phyloP scores from a whole-genome alignment of 805 yeast species.

The fission yeast (Schizosaccharomyces pombe) region DNA sequence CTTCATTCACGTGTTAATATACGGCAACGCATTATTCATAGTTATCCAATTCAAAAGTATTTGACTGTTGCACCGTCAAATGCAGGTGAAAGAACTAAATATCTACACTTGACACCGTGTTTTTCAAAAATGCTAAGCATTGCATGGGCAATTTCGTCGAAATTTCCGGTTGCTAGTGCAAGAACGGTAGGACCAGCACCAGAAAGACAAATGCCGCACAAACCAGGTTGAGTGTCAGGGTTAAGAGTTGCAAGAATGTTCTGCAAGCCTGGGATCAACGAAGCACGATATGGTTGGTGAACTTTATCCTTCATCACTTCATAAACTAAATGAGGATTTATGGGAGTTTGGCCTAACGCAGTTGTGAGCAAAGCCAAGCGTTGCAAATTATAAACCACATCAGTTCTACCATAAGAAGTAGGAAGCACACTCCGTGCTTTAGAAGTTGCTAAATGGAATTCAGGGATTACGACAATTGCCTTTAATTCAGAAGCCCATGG shows the following conservation, averaged over 20 bases:
- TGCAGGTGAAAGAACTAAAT: conserved; percentile 73
- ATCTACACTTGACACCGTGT: conserved; percentile 45
- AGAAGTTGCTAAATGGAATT: conserved; percentile 86
- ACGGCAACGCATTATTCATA: neutral
- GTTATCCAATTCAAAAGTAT: neutral
- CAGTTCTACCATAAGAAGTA: conserved; percentile 46
- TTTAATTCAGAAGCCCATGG: conserved; percentile 59
- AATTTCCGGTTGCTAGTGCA: conserved; percentile 76
- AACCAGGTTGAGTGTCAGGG: conserved; percentile 52
- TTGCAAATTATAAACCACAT: conserved; percentile 79
- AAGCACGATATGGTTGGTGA: conserved; percentile 82
- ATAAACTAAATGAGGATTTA: conserved; percentile 60
- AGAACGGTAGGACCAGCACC: conserved; percentile 97
- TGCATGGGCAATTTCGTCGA: conserved; percentile 55
- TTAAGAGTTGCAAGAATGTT: conserved; percentile 61
- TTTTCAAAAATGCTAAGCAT: conserved; percentile 46
- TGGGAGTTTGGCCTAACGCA: conserved; percentile 67
- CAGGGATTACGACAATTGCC: conserved; percentile 79
- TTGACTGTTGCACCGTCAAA: conserved; percentile 47
- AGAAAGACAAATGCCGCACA: conserved; percentile 79
- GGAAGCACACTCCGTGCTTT: conserved; percentile 80
- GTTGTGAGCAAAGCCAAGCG: conserved; percentile 79
- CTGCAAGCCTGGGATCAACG: conserved; percentile 57
- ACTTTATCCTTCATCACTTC: conserved; percentile 91
- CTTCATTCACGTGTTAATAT: neutral